Evolutionary conservation across 371 early-diverging fungal genomes (phyloP).

Genomic region (Saksenaea oblongispora): DNA sequence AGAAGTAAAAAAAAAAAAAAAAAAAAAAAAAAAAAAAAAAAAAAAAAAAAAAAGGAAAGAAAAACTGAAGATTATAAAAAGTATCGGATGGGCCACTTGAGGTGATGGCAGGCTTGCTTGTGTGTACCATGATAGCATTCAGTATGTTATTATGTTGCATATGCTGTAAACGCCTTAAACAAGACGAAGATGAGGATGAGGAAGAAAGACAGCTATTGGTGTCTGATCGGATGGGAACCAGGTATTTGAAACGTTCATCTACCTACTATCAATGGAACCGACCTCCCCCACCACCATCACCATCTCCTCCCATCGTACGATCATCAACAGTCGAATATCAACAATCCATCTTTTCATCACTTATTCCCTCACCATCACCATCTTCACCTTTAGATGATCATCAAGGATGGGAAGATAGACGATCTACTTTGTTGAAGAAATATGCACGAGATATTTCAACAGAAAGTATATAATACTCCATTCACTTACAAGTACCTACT

Average conservation of each 20-base stretch:
- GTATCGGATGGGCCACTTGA: neutral
- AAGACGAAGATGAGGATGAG: slow-evolving; percentile 4
- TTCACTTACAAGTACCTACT: neutral
- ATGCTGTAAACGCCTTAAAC: neutral
- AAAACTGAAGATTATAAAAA: neutral
- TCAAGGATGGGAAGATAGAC: slow-evolving; percentile 15
- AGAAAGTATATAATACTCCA: neutral
- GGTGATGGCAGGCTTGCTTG: neutral
- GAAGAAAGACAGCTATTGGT: slow-evolving; percentile 8
- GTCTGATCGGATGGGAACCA: slow-evolving; percentile 5
- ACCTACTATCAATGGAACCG: slow-evolving; percentile 25
- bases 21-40: neutral
- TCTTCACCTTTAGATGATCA: slow-evolving; percentile 6
- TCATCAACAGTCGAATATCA: neutral
- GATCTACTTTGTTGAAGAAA: slow-evolving; percentile 17
- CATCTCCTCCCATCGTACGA: neutral
- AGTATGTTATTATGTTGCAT: slow-evolving; percentile 8
- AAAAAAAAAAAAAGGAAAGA: neutral
- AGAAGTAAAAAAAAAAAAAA: neutral
- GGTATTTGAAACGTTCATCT: slow-evolving; percentile 14
- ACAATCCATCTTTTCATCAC: neutral
- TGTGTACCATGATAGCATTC: neutral
- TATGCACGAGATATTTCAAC: slow-evolving; percentile 9
- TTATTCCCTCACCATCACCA: slow-evolving; percentile 5
- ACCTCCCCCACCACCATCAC: slow-evolving; percentile 3